These are phyloP conservation scores for Prillingera fragicola DNA, from an alignment of 1,284 basidiomycete genomes.

Conservation along the genomic window DNA sequence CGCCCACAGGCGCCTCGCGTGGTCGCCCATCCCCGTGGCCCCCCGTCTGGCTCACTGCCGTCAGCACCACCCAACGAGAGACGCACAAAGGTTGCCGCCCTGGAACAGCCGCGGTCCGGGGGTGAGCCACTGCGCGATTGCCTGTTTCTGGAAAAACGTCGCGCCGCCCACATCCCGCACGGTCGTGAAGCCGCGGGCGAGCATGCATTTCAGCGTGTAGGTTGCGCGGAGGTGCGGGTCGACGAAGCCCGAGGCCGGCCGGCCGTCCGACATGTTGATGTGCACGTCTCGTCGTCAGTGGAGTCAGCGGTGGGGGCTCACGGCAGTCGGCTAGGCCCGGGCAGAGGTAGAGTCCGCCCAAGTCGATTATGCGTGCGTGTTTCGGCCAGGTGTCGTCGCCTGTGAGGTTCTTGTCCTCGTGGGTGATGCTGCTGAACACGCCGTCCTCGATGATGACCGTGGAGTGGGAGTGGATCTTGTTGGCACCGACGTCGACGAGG, in stretches of 20 bases:
- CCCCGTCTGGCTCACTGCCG: slow-evolving; percentile 12
- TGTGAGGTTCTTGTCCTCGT: neutral
- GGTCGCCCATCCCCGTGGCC: slow-evolving; percentile 15
- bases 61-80: neutral
- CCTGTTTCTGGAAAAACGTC: slow-evolving; percentile 14
- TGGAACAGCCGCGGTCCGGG: slow-evolving; percentile 21
- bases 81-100: slow-evolving; percentile 11
- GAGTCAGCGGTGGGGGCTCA: slow-evolving; percentile 2
- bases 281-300: slow-evolving; percentile 19
- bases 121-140: slow-evolving; percentile 19
- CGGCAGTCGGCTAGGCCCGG: slow-evolving; percentile 24
- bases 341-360: slow-evolving; percentile 17
- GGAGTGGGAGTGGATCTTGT: slow-evolving; percentile 4
- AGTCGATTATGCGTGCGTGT: slow-evolving; percentile 10
- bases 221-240: slow-evolving; percentile 34
- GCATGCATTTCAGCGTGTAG: slow-evolving; percentile 49
- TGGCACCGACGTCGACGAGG: slow-evolving; percentile 18
- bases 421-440: slow-evolving; percentile 1
- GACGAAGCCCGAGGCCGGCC: slow-evolving; percentile 5
- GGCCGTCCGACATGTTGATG: slow-evolving; percentile 22
- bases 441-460: slow-evolving; percentile 19
- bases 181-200: slow-evolving; percentile 52
- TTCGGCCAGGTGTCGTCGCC: neutral
- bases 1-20: neutral
- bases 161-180: slow-evolving; percentile 48